phyloP scores from a whole-genome alignment of 306 rosid genomes.

The Gastrolobium villosum region DNA sequence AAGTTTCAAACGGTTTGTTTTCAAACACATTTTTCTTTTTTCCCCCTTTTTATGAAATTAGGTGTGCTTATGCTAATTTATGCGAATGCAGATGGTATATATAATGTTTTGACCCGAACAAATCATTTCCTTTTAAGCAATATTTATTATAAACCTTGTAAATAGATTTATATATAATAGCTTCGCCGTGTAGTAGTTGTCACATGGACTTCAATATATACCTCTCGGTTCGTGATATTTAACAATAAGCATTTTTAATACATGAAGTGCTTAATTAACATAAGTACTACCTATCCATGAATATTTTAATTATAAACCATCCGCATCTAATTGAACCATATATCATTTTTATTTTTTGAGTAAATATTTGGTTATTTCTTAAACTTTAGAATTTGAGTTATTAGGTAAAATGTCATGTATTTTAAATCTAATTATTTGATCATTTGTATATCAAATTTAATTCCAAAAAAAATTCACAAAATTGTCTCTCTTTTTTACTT shows the following conservation, averaged over 20 bases:
- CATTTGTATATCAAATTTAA: no score
- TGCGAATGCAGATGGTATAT: not conserved
- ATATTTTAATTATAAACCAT: not conserved
- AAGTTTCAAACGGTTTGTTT: not conserved
- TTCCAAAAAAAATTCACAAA: no score
- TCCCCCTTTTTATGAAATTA: not conserved
- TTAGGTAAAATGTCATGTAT: not conserved
- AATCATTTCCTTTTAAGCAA: not conserved
- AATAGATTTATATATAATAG: no score
- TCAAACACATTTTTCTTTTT: no score
- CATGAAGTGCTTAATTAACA: not conserved
- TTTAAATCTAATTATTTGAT: no score
- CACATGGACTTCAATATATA: no score
- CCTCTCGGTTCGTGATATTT: no score
- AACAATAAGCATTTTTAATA: not conserved
- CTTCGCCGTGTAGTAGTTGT: no score
- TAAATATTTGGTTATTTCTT: not conserved
- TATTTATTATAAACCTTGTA: not conserved
- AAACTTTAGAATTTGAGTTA: not conserved
- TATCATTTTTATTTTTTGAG: not conserved
- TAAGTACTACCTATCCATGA: not conserved
- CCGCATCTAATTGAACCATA: not conserved
- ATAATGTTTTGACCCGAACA: not conserved
- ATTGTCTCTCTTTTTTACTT: no score
- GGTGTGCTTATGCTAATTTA: not conserved